phyloP scores from a whole-genome alignment of 352 stramenopile species.

The Pythium monospermum region DNA sequence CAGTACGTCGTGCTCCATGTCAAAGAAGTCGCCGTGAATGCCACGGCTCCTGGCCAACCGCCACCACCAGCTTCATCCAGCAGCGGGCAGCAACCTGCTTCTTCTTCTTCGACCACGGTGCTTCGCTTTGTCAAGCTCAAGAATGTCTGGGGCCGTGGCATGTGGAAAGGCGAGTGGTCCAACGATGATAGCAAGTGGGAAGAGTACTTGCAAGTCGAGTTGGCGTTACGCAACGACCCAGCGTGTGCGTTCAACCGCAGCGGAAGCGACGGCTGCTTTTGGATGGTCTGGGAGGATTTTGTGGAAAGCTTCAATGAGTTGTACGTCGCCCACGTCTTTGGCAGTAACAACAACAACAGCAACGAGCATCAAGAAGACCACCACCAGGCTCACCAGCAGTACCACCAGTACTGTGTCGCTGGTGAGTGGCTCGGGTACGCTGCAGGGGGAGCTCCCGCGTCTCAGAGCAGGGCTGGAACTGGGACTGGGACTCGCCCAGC shows the following conservation, averaged over 20 bases:
- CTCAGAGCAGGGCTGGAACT: conserved; percentile 5
- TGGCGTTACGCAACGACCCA: conserved; percentile 51
- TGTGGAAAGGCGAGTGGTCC: conserved; percentile 81
- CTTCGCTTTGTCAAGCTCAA: conserved; percentile 79
- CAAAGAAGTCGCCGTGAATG: conserved; percentile 43
- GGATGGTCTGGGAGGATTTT: conserved; percentile 78
- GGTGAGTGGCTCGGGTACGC: conserved; percentile 40
- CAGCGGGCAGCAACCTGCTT: no score
- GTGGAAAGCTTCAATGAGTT: conserved; percentile 68
- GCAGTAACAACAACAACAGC: conserved; percentile 19
- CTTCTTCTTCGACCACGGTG: no score
- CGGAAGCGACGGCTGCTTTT: conserved; percentile 75
- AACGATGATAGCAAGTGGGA: conserved; percentile 85
- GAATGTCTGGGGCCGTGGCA: conserved; percentile 71
- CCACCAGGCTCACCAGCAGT: no score
- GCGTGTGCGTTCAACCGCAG: conserved; percentile 60
- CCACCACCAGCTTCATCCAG: no score
- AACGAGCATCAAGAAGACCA: no score
- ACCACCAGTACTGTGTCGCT: conserved; percentile 54
- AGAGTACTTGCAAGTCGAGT: conserved; percentile 69
- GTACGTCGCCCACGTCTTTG: conserved; percentile 49
- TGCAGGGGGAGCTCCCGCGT: conserved; percentile 29
- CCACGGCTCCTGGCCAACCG: background rate
- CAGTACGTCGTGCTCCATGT: conserved; percentile 71
- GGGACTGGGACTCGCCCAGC: background rate